Evolutionary conservation across 2,329 filamentous ascomycete genomes (phyloP), one percentile per base, ranked within the genome.

Genomic region (Botrytis squamosa): DNA sequence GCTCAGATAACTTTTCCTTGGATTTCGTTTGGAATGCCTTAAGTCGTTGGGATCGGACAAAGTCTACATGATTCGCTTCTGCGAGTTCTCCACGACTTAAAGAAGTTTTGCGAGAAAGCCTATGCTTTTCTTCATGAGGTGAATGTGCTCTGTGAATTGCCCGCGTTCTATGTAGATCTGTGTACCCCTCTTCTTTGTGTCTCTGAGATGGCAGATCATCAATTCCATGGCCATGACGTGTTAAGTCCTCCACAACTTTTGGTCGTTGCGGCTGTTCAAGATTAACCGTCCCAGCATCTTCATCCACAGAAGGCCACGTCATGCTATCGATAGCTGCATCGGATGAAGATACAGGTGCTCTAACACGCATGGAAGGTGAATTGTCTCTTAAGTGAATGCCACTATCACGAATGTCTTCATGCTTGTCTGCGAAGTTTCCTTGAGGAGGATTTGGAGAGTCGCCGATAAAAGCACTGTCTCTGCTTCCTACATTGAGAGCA

Each of bases 361-460:
- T 72, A 73, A 74, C 72, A 76, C 77, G 78, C 75, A 76, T 74
- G 63, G 76, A 82, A 49, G 80, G 79, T 8, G 79, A 80, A 40
- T 82, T 84, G 59, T 88, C 86, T 36, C 84, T 85, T 62, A 88
- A 82, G 76, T 89, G 86, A 44, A 89, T 85, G 40, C 87, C 88
- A 80, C 88, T 90, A 77, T 90, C 88, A 62, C 79, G 77, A 71
- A 80, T 71, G 62, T 77, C 75, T 60, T 80, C 79, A 73, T 79
- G 76, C 46, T 75, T 59, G 42, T 79, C 75, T 40, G 76, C 42
- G 67, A 79, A 79, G 18, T 55, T 63, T 69, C 64, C 74, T 73
- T 79, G 84, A 72, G 80, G 81, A 70, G 82, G 81, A 57, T 82
- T 82, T 22, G 87, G 84, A 3, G 86, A 86, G 64, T 84, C 85